Percentiles rank a stretch among this genome's conserved stretches.
These are phyloP conservation scores for Lepidium sativum DNA, from an alignment of 345 rosid genomes.

Conservation along the genomic window DNA sequence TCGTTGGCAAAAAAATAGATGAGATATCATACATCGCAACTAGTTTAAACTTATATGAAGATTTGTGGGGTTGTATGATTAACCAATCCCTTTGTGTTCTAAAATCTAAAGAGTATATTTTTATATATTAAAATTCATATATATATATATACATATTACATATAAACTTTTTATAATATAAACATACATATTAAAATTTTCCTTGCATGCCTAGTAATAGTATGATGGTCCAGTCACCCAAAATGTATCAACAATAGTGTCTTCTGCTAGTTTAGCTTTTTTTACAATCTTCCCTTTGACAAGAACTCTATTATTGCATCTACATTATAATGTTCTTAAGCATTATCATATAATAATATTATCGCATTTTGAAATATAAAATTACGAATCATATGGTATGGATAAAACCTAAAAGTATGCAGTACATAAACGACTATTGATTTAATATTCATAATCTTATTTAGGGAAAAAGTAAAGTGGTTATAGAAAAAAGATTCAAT, in stretches of 20 bases:
- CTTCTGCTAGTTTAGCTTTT: conserved; percentile 1
- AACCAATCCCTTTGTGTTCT: too few species aligned
- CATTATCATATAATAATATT: not conserved
- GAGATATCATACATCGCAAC: too few species aligned
- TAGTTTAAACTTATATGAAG: too few species aligned
- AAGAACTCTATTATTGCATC: conserved; percentile 17
- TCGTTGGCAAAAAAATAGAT: too few species aligned
- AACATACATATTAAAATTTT: not conserved
- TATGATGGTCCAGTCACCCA: not conserved
- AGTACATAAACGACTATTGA: not conserved
- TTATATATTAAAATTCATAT: too few species aligned
- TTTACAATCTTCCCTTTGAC: conserved; percentile 8
- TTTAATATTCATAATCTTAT: not conserved
- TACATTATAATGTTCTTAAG: conserved; percentile 17
- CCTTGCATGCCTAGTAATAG: conserved; percentile 10
- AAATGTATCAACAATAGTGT: conserved; percentile 11
- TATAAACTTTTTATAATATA: not conserved
- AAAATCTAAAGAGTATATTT: too few species aligned
- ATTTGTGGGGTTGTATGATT: too few species aligned
- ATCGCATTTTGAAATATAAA: not conserved
- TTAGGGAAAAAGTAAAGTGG: conserved; percentile 6
- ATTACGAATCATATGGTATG: not conserved
- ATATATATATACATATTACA: too few species aligned
- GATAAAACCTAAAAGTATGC: not conserved
- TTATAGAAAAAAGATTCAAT: not conserved